A percentile compares a stretch with the other conserved stretches of the same genome.
Evolutionary conservation across 345 rosid species (phyloP).

Genomic region (Citrus reticulata): DNA sequence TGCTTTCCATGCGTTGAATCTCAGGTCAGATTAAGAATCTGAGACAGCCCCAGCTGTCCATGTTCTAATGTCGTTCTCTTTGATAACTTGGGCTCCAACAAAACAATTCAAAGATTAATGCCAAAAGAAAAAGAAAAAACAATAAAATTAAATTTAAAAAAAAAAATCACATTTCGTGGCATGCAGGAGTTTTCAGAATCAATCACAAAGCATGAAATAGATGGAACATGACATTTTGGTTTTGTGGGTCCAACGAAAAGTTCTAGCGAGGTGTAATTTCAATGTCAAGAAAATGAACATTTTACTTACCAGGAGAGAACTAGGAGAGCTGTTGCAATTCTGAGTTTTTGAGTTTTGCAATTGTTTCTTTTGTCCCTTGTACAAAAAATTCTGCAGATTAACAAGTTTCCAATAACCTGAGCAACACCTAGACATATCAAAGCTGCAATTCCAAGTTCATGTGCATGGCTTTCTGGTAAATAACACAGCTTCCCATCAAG

Average conservation of each 20-base stretch:
- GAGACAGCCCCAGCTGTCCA: constrained; percentile 21
- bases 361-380: constrained; percentile 17
- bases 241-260: neutral
- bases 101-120: neutral
- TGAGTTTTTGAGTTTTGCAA: constrained; percentile 21
- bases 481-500: constrained; percentile 60
- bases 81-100: neutral
- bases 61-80: neutral
- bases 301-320: constrained; percentile 59
- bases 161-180: too few relatives aligned
- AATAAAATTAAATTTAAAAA: too few relatives aligned
- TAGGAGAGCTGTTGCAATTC: constrained; percentile 29
- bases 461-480: constrained; percentile 46
- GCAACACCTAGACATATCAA: constrained; percentile 45
- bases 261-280: neutral
- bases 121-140: neutral
- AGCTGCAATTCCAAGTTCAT: constrained; percentile 51
- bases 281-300: neutral
- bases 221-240: neutral
- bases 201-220: neutral
- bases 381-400: constrained; percentile 27
- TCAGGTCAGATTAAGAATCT: neutral
- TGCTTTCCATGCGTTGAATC: constrained; percentile 13
- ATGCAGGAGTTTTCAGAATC: too few relatives aligned
- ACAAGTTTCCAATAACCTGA: constrained; percentile 49